Conservation (phyloP, 306 rosid species). For the Fragaria iinumae region DNA sequence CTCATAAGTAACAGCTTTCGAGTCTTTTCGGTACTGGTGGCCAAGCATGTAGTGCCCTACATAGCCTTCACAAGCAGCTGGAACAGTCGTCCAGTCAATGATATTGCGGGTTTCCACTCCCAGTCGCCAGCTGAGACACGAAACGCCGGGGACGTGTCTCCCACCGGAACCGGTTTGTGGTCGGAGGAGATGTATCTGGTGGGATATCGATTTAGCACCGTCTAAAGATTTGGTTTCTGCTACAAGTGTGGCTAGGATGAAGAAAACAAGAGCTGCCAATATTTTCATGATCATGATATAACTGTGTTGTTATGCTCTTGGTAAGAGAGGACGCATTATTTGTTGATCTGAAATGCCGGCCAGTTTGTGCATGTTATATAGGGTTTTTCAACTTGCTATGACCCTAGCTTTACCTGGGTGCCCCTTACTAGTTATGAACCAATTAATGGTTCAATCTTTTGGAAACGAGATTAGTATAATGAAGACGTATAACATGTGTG, state of each 20-base stretch:
- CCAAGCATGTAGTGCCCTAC: conserved; percentile 51
- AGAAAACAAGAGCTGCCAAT: background rate
- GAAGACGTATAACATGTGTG: too few relatives aligned
- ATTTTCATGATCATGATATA: background rate
- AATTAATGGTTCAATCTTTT: too few relatives aligned
- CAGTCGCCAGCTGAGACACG: conserved; percentile 61
- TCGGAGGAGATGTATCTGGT: conserved; percentile 36
- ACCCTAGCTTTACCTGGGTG: too few relatives aligned
- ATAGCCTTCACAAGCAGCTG: conserved; percentile 37
- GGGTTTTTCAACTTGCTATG: too few relatives aligned
- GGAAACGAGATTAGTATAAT: too few relatives aligned
- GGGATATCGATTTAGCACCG: background rate
- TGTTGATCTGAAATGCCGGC: too few relatives aligned
- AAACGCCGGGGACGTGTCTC: background rate
- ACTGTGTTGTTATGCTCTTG: background rate
- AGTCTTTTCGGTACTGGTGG: conserved; percentile 40
- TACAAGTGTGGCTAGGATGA: conserved; percentile 17
- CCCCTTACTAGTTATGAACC: too few relatives aligned
- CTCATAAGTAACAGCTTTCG: conserved; percentile 23
- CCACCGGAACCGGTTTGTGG: conserved; percentile 25
- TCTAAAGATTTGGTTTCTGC: conserved; percentile 17
- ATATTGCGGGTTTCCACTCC: conserved; percentile 54
- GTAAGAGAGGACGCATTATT: background rate
- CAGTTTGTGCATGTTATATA: too few relatives aligned
- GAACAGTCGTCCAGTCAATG: conserved; percentile 34